These are phyloP conservation scores for Rhodofomes roseus DNA, from an alignment of 1,284 basidiomycete species.

Conservation along the genomic window DNA sequence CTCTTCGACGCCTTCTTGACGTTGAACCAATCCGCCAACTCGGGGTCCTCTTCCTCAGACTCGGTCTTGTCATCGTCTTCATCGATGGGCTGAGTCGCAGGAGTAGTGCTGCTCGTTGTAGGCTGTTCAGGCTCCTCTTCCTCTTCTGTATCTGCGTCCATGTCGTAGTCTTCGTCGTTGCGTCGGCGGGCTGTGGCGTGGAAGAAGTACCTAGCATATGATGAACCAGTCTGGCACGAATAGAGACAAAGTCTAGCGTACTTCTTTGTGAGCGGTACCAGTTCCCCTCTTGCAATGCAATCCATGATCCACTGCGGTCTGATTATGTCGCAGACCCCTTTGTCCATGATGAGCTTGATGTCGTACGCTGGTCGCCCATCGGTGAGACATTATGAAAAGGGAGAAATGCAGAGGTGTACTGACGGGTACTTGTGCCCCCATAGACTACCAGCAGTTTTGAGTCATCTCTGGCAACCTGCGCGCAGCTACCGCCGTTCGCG, in stretches of 20 bases:
- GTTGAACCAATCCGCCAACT: conserved; percentile 63
- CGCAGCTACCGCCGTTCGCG: conserved; percentile 71
- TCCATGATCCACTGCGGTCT: conserved; percentile 80
- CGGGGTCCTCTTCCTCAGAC: conserved; percentile 37
- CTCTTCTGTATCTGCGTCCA: conserved; percentile 28
- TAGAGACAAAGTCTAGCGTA: conserved; percentile 26
- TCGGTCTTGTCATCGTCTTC: conserved; percentile 21
- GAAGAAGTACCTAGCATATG: conserved; percentile 63
- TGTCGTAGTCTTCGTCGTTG: conserved; percentile 29
- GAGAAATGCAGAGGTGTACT: conserved; percentile 21
- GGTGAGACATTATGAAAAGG: not conserved
- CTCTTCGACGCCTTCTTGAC: conserved; percentile 27
- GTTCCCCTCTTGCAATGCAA: conserved; percentile 56
- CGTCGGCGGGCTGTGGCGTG: conserved; percentile 47
- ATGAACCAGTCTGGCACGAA: not conserved
- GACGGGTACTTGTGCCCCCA: conserved; percentile 61
- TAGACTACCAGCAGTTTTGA: conserved; percentile 55
- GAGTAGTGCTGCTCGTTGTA: conserved; percentile 7
- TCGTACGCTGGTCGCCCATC: conserved; percentile 55
- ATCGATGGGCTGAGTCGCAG: conserved; percentile 10
- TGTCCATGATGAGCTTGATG: conserved; percentile 60
- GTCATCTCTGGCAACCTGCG: conserved; percentile 56
- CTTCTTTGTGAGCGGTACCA: conserved; percentile 66
- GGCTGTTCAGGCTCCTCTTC: conserved; percentile 14
- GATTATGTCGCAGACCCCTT: conserved; percentile 66